phyloP scores from a whole-genome alignment of 768 basidiomycete species.

The Boletus reticuloceps region DNA sequence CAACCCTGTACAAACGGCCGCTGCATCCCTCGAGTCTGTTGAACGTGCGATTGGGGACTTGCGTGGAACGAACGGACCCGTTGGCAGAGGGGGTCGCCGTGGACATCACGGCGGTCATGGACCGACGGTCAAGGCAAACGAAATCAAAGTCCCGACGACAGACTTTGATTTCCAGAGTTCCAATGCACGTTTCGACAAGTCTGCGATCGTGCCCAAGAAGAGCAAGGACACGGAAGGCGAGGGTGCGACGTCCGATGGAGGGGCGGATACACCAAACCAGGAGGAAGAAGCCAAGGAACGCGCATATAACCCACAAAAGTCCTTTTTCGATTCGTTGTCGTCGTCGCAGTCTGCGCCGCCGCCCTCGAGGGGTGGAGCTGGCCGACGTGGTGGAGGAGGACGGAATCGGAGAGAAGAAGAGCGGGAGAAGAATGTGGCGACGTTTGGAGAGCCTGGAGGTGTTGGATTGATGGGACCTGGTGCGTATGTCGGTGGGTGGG shows the following conservation, averaged over 20 bases:
- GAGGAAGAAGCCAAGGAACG: conserved; percentile 38
- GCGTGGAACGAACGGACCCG: conserved; percentile 36
- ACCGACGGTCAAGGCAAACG: conserved; percentile 30
- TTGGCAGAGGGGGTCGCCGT: conserved; percentile 41
- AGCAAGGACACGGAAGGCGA: conserved; percentile 32
- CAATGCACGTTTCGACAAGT: conserved; percentile 82
- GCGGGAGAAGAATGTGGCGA: conserved; percentile 78
- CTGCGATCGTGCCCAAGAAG: conserved; percentile 44
- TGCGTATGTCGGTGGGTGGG: conserved; percentile 78
- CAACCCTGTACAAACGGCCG: conserved; percentile 66
- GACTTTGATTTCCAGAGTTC: conserved; percentile 82
- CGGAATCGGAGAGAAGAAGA: conserved; percentile 79
- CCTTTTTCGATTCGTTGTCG: conserved; percentile 76
- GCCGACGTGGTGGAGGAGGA: conserved; percentile 48
- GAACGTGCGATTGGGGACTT: conserved; percentile 55
- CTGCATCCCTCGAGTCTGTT: conserved; percentile 72
- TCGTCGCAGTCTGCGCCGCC: conserved; percentile 41
- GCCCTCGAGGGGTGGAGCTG: conserved; percentile 35
- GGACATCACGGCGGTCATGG: conserved; percentile 26
- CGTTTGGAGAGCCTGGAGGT: conserved; percentile 84
- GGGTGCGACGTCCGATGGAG: conserved; percentile 30
- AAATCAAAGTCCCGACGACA: conserved; percentile 59
- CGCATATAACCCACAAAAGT: conserved; percentile 75
- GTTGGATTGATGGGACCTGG: conserved; percentile 76
- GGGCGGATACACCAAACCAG: conserved; percentile 24